Base-by-base conservation (phyloP, 176 grass and related monocot genomes). In the Aegilops tauschii region DNA sequence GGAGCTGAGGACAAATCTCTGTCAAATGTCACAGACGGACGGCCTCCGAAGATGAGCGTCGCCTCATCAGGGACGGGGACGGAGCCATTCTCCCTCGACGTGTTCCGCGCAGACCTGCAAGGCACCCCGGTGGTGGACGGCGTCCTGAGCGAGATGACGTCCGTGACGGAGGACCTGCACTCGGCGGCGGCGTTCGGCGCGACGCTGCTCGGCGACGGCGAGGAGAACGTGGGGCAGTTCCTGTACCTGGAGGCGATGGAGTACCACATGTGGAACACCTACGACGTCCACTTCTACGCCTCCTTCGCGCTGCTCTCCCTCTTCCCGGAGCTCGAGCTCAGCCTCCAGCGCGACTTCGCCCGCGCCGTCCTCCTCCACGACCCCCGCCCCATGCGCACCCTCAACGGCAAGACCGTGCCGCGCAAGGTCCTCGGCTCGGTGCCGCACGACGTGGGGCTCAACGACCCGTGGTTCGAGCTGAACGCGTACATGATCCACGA, bases 211-310 rank as follows among this genome's bases (percentile, higher is more conserved):
- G 64, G 16, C 76, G 71, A 14, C 63, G 84, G 76, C 34, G 93
- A 92, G n/a, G 92, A 95, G 49, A 98, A 95, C 71, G 84, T 98
- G 18, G 96, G 96, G 23, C 96, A 98, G 83, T 93, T 95, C 68
- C 39, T 98, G 66, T 98, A 98, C 85, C 89, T 95, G 84, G 96
- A 98, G 80, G 92, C 93, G 20, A 91, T 94, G 74, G 96, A 98
- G 86, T 98, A 98, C 76, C 79, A 87, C 82, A 84, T 94, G 93
- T 94, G 89, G 88, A 98, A 98, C 90, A 98, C 93, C 9, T 98
- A 95, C 65, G 96, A 98, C 36, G 96, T 98, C 13, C 96, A 98
- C 90, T 98, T 98, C 92, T 98, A 98, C 70, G 62, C 96, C 18
- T 98, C 96, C 20, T 98, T 95, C 61, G 69, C 96, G 14, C 81